These are phyloP conservation scores for Alternaria conjuncta DNA, from an alignment of 2,329 filamentous ascomycete genomes.

Conservation along the genomic window DNA sequence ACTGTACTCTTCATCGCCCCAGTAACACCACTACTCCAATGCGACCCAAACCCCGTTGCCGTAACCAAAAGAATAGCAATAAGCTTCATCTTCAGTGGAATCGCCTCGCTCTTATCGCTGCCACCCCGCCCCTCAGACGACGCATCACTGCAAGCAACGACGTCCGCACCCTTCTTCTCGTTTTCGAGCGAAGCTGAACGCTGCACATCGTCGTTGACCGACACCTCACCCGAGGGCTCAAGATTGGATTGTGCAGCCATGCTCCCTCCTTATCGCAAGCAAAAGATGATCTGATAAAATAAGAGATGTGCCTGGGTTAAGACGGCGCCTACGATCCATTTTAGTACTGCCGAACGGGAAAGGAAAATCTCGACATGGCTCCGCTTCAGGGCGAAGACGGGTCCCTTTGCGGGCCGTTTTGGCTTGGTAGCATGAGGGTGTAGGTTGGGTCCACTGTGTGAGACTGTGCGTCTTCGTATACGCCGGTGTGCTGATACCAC, in stretches of 20 bases:
- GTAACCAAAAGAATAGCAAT: constrained; percentile 59
- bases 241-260: too few species aligned
- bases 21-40: constrained; percentile 67
- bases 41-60: constrained; percentile 64
- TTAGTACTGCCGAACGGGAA: background rate
- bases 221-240: too few species aligned
- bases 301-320: background rate
- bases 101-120: constrained; percentile 3
- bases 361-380: background rate
- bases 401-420: background rate
- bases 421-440: background rate
- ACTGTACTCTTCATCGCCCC: constrained; percentile 67
- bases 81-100: constrained; percentile 40
- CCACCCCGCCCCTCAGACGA: background rate
- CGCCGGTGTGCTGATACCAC: background rate
- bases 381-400: background rate
- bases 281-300: constrained; percentile 3
- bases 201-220: too few species aligned
- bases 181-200: too few species aligned
- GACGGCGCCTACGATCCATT: background rate
- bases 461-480: background rate
- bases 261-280: background rate
- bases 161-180: constrained; percentile 1
- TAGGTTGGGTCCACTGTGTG: background rate
- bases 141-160: constrained; percentile 12